A percentile compares a stretch with the other conserved stretches of the same genome.
phyloP scores from a whole-genome alignment of 2,329 filamentous ascomycete genomes.

The Colletotrichum tropicicola region DNA sequence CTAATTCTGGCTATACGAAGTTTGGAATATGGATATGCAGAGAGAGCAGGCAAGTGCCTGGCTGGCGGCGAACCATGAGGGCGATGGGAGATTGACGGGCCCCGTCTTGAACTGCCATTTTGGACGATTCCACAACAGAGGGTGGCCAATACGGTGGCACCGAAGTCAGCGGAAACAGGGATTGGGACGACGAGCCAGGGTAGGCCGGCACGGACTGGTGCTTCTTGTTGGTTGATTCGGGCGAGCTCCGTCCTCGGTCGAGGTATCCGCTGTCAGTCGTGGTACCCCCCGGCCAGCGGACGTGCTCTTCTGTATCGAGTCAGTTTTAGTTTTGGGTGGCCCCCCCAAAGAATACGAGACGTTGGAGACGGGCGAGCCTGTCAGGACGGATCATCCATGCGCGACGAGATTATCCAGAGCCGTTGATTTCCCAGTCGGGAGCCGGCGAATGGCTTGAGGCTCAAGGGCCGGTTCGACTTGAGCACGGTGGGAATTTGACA shows the following conservation, averaged over 20 bases:
- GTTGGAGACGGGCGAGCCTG: slow-evolving; percentile 22
- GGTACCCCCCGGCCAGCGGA: slow-evolving; percentile 12
- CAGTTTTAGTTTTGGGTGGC: slow-evolving; percentile 22
- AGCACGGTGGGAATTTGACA: slow-evolving; percentile 8
- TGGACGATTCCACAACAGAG: slow-evolving; percentile 22
- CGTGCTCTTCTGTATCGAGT: slow-evolving; percentile 28
- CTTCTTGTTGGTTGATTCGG: slow-evolving; percentile 27
- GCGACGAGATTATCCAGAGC: slow-evolving; percentile 22
- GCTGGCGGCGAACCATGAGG: slow-evolving; percentile 26
- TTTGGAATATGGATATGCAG: slow-evolving; percentile 31
- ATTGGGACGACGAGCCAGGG: not conserved
- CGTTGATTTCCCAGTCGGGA: slow-evolving; percentile 20
- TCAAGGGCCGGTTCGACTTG: slow-evolving; percentile 8
- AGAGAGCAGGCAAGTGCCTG: slow-evolving; percentile 24
- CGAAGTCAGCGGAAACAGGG: slow-evolving; percentile 11
- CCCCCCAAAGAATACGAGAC: slow-evolving; percentile 26
- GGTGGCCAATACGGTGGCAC: slow-evolving; percentile 26
- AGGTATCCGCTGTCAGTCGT: slow-evolving; percentile 28
- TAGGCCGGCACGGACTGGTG: slow-evolving; percentile 12
- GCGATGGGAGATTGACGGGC: slow-evolving; percentile 27
- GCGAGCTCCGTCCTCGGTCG: slow-evolving; percentile 27
- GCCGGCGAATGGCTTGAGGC: slow-evolving; percentile 20
- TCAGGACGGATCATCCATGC: slow-evolving; percentile 24
- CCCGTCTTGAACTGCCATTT: slow-evolving; percentile 25
- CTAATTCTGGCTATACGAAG: slow-evolving; percentile 31